Evolutionary conservation across 495 filamentous ascomycete genomes (phyloP).

Genomic region (Aspergillus hancockii): DNA sequence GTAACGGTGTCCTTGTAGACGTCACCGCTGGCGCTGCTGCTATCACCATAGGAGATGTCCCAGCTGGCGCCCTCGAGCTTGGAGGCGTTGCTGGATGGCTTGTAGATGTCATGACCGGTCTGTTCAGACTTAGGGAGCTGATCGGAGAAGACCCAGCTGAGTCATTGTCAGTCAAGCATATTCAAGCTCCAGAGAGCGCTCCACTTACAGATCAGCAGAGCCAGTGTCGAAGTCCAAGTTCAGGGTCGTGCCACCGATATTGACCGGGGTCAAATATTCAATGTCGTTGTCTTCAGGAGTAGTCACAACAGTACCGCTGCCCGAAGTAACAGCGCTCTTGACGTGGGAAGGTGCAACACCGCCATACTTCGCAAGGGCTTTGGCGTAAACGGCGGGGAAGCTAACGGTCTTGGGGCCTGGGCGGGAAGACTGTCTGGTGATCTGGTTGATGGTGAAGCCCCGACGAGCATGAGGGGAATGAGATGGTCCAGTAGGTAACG

Average conservation of each 20-base stretch:
- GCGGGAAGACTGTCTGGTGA: conserved; percentile 15
- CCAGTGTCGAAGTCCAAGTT: conserved; percentile 77
- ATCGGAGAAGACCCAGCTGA: conserved; percentile 55
- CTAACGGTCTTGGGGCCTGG: conserved; percentile 34
- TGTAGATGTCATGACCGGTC: conserved; percentile 63
- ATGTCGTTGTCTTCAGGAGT: conserved; percentile 58
- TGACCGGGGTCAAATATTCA: conserved; percentile 69
- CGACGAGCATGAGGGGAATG: conserved; percentile 19
- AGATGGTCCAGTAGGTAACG: conserved; percentile 26
- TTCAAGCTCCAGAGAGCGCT: neutral
- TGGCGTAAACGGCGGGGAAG: conserved; percentile 43
- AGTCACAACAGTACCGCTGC: conserved; percentile 50
- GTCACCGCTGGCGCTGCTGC: conserved; percentile 61
- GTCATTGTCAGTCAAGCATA: conserved; percentile 13
- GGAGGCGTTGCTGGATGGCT: conserved; percentile 50
- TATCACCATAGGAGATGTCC: conserved; percentile 73
- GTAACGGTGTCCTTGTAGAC: conserved; percentile 72
- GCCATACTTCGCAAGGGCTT: conserved; percentile 46
- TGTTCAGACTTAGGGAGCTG: conserved; percentile 47
- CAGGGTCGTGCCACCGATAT: conserved; percentile 61
- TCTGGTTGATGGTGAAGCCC: conserved; percentile 46
- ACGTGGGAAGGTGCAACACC: conserved; percentile 42
- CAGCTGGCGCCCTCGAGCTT: conserved; percentile 58
- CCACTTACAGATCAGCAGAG: conserved; percentile 68
- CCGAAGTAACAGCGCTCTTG: conserved; percentile 36